Evolutionary conservation across 2,329 filamentous ascomycete genomes (phyloP).

Genomic region (Fusarium staphyleae): DNA sequence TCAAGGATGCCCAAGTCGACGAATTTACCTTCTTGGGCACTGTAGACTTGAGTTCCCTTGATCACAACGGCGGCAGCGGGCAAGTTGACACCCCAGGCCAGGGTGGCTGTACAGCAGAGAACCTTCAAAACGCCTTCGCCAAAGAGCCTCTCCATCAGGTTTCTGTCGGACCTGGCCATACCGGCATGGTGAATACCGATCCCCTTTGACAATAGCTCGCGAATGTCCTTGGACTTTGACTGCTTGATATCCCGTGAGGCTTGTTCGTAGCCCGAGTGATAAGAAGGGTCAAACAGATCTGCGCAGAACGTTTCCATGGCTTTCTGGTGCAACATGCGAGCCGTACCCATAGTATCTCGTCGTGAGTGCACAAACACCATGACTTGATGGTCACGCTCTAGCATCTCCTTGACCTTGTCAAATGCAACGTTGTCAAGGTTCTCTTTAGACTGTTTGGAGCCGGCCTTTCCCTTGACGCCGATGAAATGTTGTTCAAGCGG

Average conservation of each 20-base stretch:
- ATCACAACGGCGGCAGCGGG: constrained; percentile 96
- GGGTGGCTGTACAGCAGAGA: constrained; percentile 95
- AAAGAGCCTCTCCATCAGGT: constrained; percentile 94
- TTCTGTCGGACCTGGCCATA: constrained; percentile 92
- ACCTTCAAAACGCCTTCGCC: constrained; percentile 93
- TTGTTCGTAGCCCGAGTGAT: constrained; percentile 79
- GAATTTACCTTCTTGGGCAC: constrained; percentile 94
- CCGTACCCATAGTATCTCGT: constrained; percentile 90
- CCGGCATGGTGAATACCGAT: constrained; percentile 96
- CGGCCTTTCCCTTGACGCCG: constrained; percentile 90
- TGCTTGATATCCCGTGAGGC: constrained; percentile 85
- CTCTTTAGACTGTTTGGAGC: constrained; percentile 80
- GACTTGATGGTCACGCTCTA: constrained; percentile 89
- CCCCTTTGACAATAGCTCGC: constrained; percentile 88
- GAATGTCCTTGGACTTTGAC: constrained; percentile 83
- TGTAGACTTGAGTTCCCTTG: constrained; percentile 98
- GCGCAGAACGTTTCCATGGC: constrained; percentile 80
- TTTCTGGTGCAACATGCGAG: constrained; percentile 84
- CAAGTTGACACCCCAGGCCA: constrained; percentile 98
- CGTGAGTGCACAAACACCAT: constrained; percentile 99
- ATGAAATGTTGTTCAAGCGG: constrained; percentile 97
- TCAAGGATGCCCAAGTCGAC: constrained; percentile 96
- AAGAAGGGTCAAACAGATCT: constrained; percentile 82
- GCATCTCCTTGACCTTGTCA: constrained; percentile 94
- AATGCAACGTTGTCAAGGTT: constrained; percentile 89